Evolutionary conservation across 768 basidiomycete species (phyloP), one percentile per base, ranked within the genome.

Genomic region (Leucosporidium scottii): DNA sequence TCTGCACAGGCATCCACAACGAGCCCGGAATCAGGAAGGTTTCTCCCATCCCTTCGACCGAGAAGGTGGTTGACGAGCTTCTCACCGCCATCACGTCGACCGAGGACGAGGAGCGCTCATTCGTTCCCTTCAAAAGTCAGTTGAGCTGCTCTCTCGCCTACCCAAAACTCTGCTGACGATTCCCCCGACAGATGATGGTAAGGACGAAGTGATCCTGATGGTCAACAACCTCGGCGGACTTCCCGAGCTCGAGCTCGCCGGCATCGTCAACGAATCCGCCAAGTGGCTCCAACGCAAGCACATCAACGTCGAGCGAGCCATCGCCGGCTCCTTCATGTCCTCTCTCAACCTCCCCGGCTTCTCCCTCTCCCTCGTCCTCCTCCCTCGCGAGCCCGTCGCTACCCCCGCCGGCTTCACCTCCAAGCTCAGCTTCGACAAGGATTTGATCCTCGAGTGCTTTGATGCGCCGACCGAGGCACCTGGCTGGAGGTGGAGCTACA

Each of bases 301-400:
- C n/a, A 66, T 76, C 59, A 68, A 60, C 28, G 74, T 75, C 59
- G 69, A 72, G 65, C 65, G 77, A 61, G 70, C 73, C 17, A 64
- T 76, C 31, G 64, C 72, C 20, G 75, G 75, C 34, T 59, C 71
- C 0, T 73, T 71, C 74, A 71, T 74, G 65, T 80, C 80, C 20
- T 81, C 80, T 1, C 77, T 81, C 66, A 79, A 78, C 75, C 77
- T 81, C 74, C 80, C 81, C 31, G 81, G 81, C 31, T 80, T 81
- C 76, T 78, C 77, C 3, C 66, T 81, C 58, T 78, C 80, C 15
- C 72, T 78, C 21, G 73, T 81, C 25, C 78, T 79, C 65, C 71
- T 81, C 21, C 78, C 81, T 25, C 65, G 74, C 44, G 64, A 70
- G 58, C 75, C 70, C 34, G 62, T 62, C 61, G 47, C 62, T 18